A percentile compares a stretch with the other conserved stretches of the same genome.
Evolutionary conservation across 345 rosid genomes (phyloP).

Genomic region (Anacardium occidentale): DNA sequence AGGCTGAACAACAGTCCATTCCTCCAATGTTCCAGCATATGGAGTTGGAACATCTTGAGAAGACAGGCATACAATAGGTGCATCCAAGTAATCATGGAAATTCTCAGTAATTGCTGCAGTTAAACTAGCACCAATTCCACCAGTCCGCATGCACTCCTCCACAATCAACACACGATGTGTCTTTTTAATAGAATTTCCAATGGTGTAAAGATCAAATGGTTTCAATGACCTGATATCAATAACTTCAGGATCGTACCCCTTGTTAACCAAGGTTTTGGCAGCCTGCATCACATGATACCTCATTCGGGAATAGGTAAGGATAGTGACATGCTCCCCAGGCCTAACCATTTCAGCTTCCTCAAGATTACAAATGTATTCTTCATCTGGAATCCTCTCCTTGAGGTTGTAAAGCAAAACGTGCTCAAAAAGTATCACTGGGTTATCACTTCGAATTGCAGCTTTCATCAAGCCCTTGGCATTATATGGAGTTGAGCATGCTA

Average conservation of each 20-base stretch:
- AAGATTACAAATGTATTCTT: conserved; percentile 79
- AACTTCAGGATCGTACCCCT: conserved; percentile 93
- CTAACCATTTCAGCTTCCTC: conserved; percentile 99
- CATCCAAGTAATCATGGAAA: conserved; percentile 88
- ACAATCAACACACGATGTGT: conserved; percentile 88
- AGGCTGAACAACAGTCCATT: conserved; percentile 93
- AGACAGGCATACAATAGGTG: conserved; percentile 89
- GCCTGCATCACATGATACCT: conserved; percentile 98
- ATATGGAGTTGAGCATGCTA: conserved; percentile 96
- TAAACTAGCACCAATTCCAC: conserved; percentile 94
- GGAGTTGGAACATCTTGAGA: conserved; percentile 97
- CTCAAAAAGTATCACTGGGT: conserved; percentile 93
- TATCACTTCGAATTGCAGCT: conserved; percentile 96
- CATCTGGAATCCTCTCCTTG: conserved; percentile 92
- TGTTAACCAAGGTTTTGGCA: conserved; percentile 84
- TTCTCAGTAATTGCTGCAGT: conserved; percentile 86
- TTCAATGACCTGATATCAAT: conserved; percentile 91
- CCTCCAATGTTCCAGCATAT: conserved; percentile 83
- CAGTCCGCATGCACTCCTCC: conserved; percentile 97
- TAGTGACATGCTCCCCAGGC: conserved; percentile 86
- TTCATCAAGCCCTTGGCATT: conserved; percentile 99
- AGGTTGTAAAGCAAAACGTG: conserved; percentile 97
- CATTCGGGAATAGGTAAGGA: conserved; percentile 90
- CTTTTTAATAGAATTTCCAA: conserved; percentile 91
- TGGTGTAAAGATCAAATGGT: conserved; percentile 83